A percentile compares a stretch with the other conserved stretches of the same genome.
phyloP scores from a whole-genome alignment of 2,329 filamentous ascomycete genomes.

The Ophiocordyceps camponoti-floridani region DNA sequence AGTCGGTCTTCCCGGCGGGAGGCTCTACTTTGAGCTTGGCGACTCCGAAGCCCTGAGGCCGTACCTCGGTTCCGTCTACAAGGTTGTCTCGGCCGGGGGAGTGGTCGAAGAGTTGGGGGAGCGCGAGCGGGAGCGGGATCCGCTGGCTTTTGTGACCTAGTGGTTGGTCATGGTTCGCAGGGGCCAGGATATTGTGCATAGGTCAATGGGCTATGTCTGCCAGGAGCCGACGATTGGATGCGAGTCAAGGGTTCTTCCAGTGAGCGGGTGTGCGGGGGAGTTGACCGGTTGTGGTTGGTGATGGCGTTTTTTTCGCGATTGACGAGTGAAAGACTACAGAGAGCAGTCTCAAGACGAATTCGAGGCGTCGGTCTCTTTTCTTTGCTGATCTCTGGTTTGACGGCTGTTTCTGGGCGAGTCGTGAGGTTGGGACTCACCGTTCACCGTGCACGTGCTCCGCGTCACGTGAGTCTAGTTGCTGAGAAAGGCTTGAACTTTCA shows the following conservation, averaged over 20 bases:
- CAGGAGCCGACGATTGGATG: background rate
- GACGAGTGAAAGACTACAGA: too few relatives aligned
- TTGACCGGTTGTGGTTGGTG: background rate
- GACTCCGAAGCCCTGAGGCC: constrained; percentile 21
- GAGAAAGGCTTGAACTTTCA: too few relatives aligned
- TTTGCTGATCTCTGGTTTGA: too few relatives aligned
- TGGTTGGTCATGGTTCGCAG: background rate
- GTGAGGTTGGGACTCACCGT: too few relatives aligned
- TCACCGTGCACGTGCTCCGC: too few relatives aligned
- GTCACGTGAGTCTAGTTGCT: too few relatives aligned
- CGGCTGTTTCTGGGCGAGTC: too few relatives aligned
- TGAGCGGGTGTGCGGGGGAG: background rate
- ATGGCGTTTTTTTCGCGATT: too few relatives aligned
- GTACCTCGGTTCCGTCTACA: background rate
- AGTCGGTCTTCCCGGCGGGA: constrained; percentile 40
- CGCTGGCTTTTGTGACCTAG: background rate
- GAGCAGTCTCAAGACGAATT: too few relatives aligned
- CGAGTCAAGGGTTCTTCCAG: background rate
- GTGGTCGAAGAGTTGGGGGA: background rate
- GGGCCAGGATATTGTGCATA: constrained; percentile 1
- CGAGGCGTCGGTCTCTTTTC: too few relatives aligned
- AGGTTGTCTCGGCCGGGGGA: background rate
- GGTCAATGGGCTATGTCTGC: background rate
- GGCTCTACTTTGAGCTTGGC: constrained; percentile 37
- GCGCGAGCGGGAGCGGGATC: background rate